phyloP scores from a whole-genome alignment of 1,139 yeast genomes.

The Diutina sp. region DNA sequence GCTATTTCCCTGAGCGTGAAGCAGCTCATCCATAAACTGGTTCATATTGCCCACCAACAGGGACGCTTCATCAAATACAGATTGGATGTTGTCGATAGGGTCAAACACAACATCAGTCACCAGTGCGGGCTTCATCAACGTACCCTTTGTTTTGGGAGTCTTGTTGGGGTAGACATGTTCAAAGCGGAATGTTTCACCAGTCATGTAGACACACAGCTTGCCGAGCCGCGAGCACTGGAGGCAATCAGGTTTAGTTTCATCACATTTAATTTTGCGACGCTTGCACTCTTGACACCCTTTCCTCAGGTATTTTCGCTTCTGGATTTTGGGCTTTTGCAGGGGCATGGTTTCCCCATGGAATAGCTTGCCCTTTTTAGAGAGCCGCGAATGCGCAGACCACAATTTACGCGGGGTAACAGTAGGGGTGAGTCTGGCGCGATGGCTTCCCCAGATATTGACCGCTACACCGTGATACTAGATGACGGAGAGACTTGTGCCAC shows the following conservation, averaged over 20 bases:
- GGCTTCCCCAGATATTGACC: conserved; percentile 2
- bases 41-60: conserved; percentile 37
- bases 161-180: conserved; percentile 1
- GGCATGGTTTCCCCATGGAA: conserved; percentile 9
- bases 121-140: conserved; percentile 3
- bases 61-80: conserved; percentile 37
- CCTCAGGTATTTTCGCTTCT: conserved; percentile 40
- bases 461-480: conserved; percentile 59
- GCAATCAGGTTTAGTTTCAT: conserved; percentile 13
- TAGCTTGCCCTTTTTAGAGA: conserved; percentile 9
- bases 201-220: conserved; percentile 33
- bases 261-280: conserved; percentile 41
- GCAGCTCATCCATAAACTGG: conserved; percentile 16
- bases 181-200: background rate
- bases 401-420: background rate
- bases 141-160: conserved; percentile 15
- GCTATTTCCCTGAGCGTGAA: background rate
- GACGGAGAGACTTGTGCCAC: conserved; percentile 92
- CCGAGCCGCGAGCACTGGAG: conserved; percentile 36
- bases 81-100: conserved; percentile 8
- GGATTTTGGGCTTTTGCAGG: conserved; percentile 8
- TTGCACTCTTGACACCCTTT: conserved; percentile 57
- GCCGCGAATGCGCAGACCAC: background rate
- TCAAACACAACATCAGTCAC: background rate
- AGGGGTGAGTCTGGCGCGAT: background rate